Evolutionary conservation across 1,284 basidiomycete genomes (phyloP).

Genomic region (Amylostereum areolatum): DNA sequence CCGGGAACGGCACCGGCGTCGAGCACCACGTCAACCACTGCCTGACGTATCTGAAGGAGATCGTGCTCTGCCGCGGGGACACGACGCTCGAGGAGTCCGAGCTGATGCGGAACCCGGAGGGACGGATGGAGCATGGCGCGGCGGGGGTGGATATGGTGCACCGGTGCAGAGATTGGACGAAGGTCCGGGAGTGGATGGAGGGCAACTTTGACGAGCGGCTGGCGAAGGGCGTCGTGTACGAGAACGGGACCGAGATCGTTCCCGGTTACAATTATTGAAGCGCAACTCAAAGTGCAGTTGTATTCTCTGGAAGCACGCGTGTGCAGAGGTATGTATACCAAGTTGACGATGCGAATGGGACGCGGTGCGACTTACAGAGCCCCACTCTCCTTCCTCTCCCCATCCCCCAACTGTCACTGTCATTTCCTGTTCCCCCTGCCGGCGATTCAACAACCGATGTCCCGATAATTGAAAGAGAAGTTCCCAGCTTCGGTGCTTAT

Average conservation of each 20-base stretch:
- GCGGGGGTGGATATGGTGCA: conserved; percentile 17
- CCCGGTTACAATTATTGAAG: background rate
- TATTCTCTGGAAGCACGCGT: no score
- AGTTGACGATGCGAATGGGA: no score
- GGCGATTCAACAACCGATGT: no score
- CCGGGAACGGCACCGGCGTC: conserved; percentile 19
- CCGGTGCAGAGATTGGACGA: conserved; percentile 31
- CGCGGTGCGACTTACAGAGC: no score
- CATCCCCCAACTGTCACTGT: no score
- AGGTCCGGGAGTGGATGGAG: conserved; percentile 23
- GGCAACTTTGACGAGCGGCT: conserved; percentile 12
- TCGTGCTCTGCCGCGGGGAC: conserved; percentile 32
- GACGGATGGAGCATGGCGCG: conserved; percentile 14
- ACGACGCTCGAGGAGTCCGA: conserved; percentile 32
- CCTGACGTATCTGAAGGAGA: conserved; percentile 32
- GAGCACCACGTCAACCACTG: conserved; percentile 32
- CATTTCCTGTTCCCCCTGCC: no score
- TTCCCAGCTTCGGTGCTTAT: no score
- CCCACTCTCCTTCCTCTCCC: no score
- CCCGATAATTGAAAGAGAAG: no score
- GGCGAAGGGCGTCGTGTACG: background rate
- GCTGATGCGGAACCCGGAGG: conserved; percentile 14
- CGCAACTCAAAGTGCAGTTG: no score
- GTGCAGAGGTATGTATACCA: no score
- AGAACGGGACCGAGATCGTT: background rate